A percentile compares a stretch with the other conserved stretches of the same genome.
Evolutionary conservation across 352 stramenopile species (phyloP).

Genomic region (Phytophthora melonis): DNA sequence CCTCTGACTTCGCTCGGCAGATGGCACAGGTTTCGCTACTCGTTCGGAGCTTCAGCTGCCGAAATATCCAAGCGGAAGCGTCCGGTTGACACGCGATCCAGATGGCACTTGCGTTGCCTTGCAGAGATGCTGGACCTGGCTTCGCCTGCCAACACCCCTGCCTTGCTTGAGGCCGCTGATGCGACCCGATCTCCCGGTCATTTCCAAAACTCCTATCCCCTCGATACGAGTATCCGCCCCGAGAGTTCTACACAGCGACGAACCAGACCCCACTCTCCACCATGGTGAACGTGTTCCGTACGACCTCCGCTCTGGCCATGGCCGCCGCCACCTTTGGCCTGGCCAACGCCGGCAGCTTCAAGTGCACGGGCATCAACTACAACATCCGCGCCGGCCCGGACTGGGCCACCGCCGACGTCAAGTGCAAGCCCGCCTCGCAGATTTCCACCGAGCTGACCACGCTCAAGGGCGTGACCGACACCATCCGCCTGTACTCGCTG

Average conservation of each 20-base stretch:
- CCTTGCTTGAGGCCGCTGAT: too few relatives aligned
- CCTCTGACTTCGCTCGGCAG: too few relatives aligned
- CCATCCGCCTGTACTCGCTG: conserved; percentile 62
- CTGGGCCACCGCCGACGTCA: conserved; percentile 52
- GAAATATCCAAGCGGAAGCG: not conserved
- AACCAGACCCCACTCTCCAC: conserved; percentile 3
- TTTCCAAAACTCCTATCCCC: conserved; percentile 40
- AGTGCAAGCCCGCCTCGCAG: conserved; percentile 64
- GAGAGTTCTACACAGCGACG: not conserved
- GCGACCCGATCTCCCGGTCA: conserved; percentile 21
- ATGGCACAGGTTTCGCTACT: not conserved
- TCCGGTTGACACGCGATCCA: not conserved
- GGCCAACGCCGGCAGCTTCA: conserved; percentile 45
- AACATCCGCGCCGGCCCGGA: conserved; percentile 71
- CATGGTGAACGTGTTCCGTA: conserved; percentile 49
- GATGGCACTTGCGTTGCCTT: not conserved
- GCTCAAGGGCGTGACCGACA: conserved; percentile 58
- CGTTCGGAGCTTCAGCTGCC: not conserved
- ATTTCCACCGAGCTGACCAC: conserved; percentile 58
- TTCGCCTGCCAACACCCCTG: not conserved
- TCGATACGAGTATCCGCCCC: conserved; percentile 32
- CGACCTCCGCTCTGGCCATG: conserved; percentile 39
- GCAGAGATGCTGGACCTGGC: not conserved
- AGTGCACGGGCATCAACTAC: conserved; percentile 77
- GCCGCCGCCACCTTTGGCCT: conserved; percentile 29